Evolutionary conservation across 495 filamentous ascomycete genomes (phyloP), one percentile per base, ranked within the genome.

Genomic region (Aspergillus heteromorphus): DNA sequence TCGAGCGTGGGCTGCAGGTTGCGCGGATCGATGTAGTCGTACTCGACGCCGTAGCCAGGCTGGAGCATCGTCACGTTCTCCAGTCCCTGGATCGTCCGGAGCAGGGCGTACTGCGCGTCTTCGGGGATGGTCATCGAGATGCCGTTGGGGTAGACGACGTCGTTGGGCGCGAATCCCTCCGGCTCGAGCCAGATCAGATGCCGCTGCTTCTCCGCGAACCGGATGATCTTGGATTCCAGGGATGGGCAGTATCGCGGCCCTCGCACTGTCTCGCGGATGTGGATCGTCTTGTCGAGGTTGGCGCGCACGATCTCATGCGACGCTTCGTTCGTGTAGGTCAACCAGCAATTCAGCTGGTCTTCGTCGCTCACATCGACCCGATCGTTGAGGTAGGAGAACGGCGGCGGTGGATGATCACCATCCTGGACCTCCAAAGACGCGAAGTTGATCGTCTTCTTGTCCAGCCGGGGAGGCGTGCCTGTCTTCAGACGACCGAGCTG

Each of bases 161-260:
- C 83, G 67, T 83, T 93, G 4, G 75, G 75, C 55, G 92, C 79
- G 65, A 97, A 93, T 14, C 93, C 93, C 74, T 98, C 93, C 0
- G 95, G 93, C 65, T 98, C 93, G 6, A 98, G 82, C 93, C 93
- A 98, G 40, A 98, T 84, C 49, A 91, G 86, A 64, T 98, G 93
- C 18, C 73, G 76, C n/a, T 82, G 73, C 64, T 87, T 89, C 52
- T 90, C 72, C 16, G 78, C 75, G 66, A 98, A 98, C 11, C 90
- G 84, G 34, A 97, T 89, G 45, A 98, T 79, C 69, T 98, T 98
- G 20, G 91, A 90, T 68, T 98, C 93, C 11, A 98, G 75, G 0
- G 92, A 97, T 1, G 93, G 93, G 62, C 93, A 98, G 63, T 98
- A 98, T 50, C 93, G 79, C 2, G 93, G 93, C 0, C 93, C 93